Base-by-base conservation (phyloP, 2,329 filamentous ascomycete species). In the Aureobasidium mangrovei region DNA sequence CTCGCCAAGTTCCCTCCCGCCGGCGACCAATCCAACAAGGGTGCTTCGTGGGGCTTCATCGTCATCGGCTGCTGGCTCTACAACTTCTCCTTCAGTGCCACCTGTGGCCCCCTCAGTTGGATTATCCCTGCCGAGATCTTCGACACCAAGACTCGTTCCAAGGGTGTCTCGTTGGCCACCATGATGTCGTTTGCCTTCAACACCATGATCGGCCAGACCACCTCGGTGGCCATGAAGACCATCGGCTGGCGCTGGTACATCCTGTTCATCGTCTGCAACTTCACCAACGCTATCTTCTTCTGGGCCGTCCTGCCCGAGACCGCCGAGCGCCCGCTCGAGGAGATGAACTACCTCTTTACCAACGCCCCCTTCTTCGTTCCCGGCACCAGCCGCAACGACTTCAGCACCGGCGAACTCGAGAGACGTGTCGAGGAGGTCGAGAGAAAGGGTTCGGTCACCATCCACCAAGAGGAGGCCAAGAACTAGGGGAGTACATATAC, bases 31-130 rank as follows among this genome's bases (percentile, higher is more conserved):
- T 70, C 56, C 58, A 67, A 67, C 55, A 81, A 81, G 56, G 69
- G 69, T 39, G 71, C 74, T 4, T 84, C 84, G 1, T 88, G 84
- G 83, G 85, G 81, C 1, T 91, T 91, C 69, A 91, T 91, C 58
- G 78, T 82, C 62, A 77, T 82, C 62, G 76, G 80, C 61, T 91
- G 86, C 1, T 91, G 86, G 86, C 66, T 87, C 1, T 91, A 88
- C 75, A 90, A 91, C 70, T 85, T 89, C 72, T 84, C 77, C 40
- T 90, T 88, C 74, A 84, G 78, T 3, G 77, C 78, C 33, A 85
- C 84, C 2, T 86, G 83, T 56, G 86, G 86, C 26, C 85, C 86
- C 0, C 70, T 89, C 1, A 75, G 78, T 24, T 81, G 77, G 77
- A 79, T 80, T 53, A 73, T 76, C 33, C 70, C 68, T n/a, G 42